Evolutionary conservation across 257 asterid genomes (phyloP).

Genomic region (Nicotiana tomentosiformis): DNA sequence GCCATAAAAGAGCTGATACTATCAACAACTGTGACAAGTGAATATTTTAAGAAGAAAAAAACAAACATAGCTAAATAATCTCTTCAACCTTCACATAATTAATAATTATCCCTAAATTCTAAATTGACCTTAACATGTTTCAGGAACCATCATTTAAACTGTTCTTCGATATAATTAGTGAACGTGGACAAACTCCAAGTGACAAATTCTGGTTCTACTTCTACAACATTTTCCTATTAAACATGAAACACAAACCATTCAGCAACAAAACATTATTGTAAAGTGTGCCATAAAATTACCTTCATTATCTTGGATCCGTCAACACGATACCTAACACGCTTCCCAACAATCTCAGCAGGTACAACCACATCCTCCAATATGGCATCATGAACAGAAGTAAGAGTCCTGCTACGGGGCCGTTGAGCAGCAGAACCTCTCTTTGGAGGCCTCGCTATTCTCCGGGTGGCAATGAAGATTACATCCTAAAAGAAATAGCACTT

Average conservation of each 20-base stretch:
- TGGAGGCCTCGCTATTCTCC: slow-evolving; percentile 82
- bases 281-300: slow-evolving; percentile 26
- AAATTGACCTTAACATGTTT: neutral
- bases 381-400: slow-evolving; percentile 87
- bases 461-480: slow-evolving; percentile 65
- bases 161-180: neutral
- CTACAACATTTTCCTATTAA: neutral
- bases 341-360: slow-evolving; percentile 86
- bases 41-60: neutral
- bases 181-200: neutral
- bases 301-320: slow-evolving; percentile 89
- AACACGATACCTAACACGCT: slow-evolving; percentile 52
- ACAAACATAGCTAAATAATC: neutral
- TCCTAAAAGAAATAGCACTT: slow-evolving; percentile 18
- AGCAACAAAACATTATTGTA: neutral
- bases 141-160: neutral
- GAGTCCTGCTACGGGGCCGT: slow-evolving; percentile 78
- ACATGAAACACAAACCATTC: neutral
- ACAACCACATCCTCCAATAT: slow-evolving; percentile 82
- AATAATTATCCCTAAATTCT: neutral
- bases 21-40: neutral
- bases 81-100: neutral
- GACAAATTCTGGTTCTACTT: neutral
- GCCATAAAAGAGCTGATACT: neutral
- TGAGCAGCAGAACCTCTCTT: slow-evolving; percentile 89